These are phyloP conservation scores for Limnanthes douglasii DNA, from an alignment of 345 rosid species.

Conservation along the genomic window DNA sequence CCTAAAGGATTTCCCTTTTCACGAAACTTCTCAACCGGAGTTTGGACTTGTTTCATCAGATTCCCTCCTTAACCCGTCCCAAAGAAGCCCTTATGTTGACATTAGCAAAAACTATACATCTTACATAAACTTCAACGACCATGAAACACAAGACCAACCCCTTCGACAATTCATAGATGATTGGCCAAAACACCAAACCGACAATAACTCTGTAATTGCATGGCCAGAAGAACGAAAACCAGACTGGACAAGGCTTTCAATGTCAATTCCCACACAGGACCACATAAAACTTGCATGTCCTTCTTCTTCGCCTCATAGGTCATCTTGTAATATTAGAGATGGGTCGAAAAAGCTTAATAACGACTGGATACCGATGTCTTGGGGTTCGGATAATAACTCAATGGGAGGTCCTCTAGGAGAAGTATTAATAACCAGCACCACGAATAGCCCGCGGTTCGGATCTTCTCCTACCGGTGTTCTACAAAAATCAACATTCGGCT, in stretches of 20 bases:
- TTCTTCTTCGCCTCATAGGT: no score
- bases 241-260: conserved; percentile 57
- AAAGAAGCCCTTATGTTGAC: conserved; percentile 13
- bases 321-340: no score
- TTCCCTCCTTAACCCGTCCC: conserved; percentile 27
- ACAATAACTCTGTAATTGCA: conserved; percentile 11
- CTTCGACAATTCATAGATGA: conserved; percentile 25
- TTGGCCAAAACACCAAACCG: conserved; percentile 23
- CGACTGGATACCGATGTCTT: conserved; percentile 38
- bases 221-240: conserved; percentile 46
- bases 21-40: conserved; percentile 13
- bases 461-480: conserved; percentile 55
- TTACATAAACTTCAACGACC: conserved; percentile 13
- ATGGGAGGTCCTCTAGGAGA: conserved; percentile 63
- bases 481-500: conserved; percentile 32
- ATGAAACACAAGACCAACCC: conserved; percentile 14
- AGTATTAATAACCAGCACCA: conserved; percentile 29
- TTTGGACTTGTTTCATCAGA: conserved; percentile 40
- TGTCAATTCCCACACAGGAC: conserved; percentile 61
- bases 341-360: conserved; percentile 25
- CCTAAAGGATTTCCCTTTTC: conserved; percentile 17
- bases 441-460: conserved; percentile 26
- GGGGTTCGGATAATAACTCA: conserved; percentile 39
- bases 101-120: conserved; percentile 14
- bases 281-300: no score